Evolutionary conservation across 345 rosid species (phyloP).

Genomic region (Ceriops zippeliana): DNA sequence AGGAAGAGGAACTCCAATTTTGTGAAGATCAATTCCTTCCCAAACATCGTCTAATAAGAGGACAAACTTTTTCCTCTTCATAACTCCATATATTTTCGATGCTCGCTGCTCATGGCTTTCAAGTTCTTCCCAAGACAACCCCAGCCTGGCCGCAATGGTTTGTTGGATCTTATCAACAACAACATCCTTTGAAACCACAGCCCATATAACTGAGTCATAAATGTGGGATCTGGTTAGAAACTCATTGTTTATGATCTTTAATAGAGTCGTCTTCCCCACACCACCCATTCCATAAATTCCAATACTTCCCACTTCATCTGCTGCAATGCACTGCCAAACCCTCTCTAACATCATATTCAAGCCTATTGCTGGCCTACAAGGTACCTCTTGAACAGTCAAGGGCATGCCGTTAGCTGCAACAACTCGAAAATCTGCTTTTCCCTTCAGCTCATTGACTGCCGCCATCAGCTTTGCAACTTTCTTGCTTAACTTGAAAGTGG

Average conservation of each 20-base stretch:
- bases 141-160: slow-evolving; percentile 30
- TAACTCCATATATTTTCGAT: slow-evolving; percentile 19
- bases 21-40: slow-evolving; percentile 40
- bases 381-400: slow-evolving; percentile 11
- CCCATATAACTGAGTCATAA: slow-evolving; percentile 40
- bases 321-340: slow-evolving; percentile 12
- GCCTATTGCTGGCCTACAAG: slow-evolving; percentile 26
- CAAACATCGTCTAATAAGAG: slow-evolving; percentile 44
- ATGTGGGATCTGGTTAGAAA: slow-evolving; percentile 19
- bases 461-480: slow-evolving; percentile 1
- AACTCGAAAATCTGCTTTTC: slow-evolving; percentile 6
- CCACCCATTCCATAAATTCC: slow-evolving; percentile 31
- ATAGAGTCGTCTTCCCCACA: slow-evolving; percentile 24
- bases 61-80: slow-evolving; percentile 30
- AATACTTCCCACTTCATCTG: slow-evolving; percentile 14
- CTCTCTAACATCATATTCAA: slow-evolving; percentile 7
- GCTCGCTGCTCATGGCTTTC: slow-evolving; percentile 35
- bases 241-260: slow-evolving; percentile 21
- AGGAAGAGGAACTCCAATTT: slow-evolving; percentile 40
- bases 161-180: slow-evolving; percentile 32
- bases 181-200: slow-evolving; percentile 31
- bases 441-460: slow-evolving; percentile 1
- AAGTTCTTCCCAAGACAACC: slow-evolving; percentile 36
- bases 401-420: background rate
- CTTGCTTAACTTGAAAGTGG: slow-evolving; percentile 17